phyloP scores from a whole-genome alignment of 192 early-diverging fungal genomes.

The Linnemannia zychae region DNA sequence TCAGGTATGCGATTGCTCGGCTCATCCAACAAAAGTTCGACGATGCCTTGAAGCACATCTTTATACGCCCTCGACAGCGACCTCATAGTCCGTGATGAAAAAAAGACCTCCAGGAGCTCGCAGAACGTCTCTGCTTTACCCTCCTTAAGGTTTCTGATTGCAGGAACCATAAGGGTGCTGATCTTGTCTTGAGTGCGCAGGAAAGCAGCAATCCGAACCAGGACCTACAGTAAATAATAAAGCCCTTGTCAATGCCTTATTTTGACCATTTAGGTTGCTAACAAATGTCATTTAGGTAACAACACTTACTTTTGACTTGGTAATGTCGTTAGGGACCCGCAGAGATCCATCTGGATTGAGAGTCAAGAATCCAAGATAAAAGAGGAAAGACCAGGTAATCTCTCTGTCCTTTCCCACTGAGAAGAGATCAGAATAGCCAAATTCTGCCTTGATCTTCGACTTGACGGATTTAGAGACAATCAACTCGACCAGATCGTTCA shows the following conservation, averaged over 20 bases:
- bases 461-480: conserved; percentile 39
- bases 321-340: conserved; percentile 45
- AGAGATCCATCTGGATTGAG: conserved; percentile 31
- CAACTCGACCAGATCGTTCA: conserved; percentile 50
- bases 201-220: conserved; percentile 38
- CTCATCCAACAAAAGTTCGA: conserved; percentile 46
- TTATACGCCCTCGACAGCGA: conserved; percentile 35
- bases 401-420: conserved; percentile 47
- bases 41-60: conserved; percentile 45
- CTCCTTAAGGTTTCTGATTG: conserved; percentile 38
- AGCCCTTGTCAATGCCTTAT: conserved; percentile 23
- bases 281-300: too few relatives aligned
- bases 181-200: conserved; percentile 45
- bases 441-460: conserved; percentile 39
- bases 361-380: conserved; percentile 51
- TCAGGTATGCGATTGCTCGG: conserved; percentile 44
- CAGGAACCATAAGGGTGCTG: conserved; percentile 45
- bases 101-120: conserved; percentile 37
- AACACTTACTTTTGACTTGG: conserved; percentile 46
- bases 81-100: conserved; percentile 35
- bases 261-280: conserved; percentile 14
- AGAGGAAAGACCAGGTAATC: conserved; percentile 51
- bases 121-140: conserved; percentile 38
- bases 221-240: conserved; percentile 38
- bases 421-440: conserved; percentile 43